A percentile compares a stretch with the other conserved stretches of the same genome.
phyloP scores from a whole-genome alignment of 495 filamentous ascomycete genomes.

The Alectoria sarmentosa region DNA sequence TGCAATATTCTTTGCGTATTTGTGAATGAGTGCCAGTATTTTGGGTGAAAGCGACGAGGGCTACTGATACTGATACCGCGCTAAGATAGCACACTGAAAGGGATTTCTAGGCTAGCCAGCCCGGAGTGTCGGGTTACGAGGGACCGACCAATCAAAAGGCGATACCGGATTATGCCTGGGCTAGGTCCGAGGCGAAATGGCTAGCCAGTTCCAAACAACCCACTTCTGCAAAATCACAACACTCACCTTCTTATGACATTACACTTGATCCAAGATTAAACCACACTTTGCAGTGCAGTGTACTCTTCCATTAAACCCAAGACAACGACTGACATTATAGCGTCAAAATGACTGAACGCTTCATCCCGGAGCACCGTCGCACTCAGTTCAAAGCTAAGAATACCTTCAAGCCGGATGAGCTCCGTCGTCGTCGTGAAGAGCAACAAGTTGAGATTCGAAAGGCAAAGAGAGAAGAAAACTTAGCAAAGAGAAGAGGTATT shows the following conservation, averaged over 20 bases:
- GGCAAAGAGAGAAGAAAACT: slow-evolving; percentile 95
- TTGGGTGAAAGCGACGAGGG: too few relatives aligned
- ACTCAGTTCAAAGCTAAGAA: slow-evolving; percentile 98
- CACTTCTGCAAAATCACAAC: slow-evolving; percentile 2
- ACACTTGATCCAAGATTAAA: neutral
- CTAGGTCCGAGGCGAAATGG: neutral
- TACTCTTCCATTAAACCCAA: neutral
- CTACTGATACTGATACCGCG: too few relatives aligned
- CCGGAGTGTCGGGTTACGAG: neutral
- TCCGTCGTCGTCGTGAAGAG: slow-evolving; percentile 96
- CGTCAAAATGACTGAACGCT: slow-evolving; percentile 80
- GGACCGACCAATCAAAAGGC: neutral
- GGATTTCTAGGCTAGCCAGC: neutral
- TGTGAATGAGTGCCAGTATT: too few relatives aligned
- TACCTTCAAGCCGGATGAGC: slow-evolving; percentile 97
- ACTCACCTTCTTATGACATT: neutral
- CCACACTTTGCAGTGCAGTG: neutral
- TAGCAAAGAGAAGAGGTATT: slow-evolving; percentile 97
- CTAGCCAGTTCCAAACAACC: neutral
- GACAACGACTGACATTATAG: neutral
- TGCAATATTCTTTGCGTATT: neutral
- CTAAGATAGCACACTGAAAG: neutral
- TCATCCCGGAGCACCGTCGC: slow-evolving; percentile 98
- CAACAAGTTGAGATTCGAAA: slow-evolving; percentile 98
- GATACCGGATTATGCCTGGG: neutral